These are phyloP conservation scores for Rosellinia necatrix DNA, from an alignment of 2,329 filamentous ascomycete species.

Conservation along the genomic window DNA sequence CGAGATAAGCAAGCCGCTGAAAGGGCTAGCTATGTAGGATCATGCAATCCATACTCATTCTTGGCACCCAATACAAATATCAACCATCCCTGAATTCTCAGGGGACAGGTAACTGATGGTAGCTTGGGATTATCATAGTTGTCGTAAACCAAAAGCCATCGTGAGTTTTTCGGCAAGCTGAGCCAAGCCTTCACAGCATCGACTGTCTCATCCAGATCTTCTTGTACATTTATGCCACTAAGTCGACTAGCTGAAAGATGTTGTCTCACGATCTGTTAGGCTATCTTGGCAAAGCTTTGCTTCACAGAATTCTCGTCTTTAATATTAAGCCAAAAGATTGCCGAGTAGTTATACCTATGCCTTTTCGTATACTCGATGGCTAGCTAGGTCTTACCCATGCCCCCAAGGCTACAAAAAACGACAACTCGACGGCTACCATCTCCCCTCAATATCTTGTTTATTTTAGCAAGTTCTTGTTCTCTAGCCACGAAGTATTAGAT, in stretches of 20 bases:
- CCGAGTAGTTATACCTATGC: conserved; percentile 21
- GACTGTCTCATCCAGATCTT: neutral
- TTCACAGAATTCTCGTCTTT: conserved; percentile 21
- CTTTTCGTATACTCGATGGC: conserved; percentile 26
- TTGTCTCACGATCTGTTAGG: conserved; percentile 15
- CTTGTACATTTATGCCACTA: neutral
- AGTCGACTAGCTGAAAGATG: conserved; percentile 17
- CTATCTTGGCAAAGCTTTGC: conserved; percentile 26
- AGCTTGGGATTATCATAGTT: too few relatives aligned
- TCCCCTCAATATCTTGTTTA: neutral
- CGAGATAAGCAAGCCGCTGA: conserved; percentile 10
- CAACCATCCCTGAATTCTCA: too few relatives aligned
- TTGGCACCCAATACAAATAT: too few relatives aligned
- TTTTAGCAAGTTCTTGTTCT: conserved; percentile 18
- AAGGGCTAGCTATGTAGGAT: too few relatives aligned
- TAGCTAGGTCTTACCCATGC: conserved; percentile 31
- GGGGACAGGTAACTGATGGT: too few relatives aligned
- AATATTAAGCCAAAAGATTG: conserved; percentile 29
- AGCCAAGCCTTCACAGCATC: too few relatives aligned
- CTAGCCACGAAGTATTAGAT: conserved; percentile 16
- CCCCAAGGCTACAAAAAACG: conserved; percentile 26
- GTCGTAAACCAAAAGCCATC: too few relatives aligned
- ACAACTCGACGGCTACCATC: conserved; percentile 30
- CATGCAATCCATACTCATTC: too few relatives aligned
- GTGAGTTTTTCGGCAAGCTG: too few relatives aligned